Base-by-base conservation (phyloP, 352 stramenopile species). In the Globisporangium carolinianum region DNA sequence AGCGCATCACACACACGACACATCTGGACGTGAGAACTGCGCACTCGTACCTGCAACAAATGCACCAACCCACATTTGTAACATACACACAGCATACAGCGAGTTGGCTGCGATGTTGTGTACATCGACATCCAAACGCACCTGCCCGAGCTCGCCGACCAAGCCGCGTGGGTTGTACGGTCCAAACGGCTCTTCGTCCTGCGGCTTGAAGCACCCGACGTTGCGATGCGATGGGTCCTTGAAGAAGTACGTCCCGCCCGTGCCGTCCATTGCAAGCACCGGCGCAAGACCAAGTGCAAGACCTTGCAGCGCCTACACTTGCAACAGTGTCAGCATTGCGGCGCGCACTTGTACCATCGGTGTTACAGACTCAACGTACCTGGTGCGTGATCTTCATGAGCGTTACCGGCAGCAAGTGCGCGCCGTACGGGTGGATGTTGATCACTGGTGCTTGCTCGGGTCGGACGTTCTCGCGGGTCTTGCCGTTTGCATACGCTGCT, bases 131-230 rank as follows among this genome's bases (percentile, higher is more conserved):
- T 24, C 24, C 12, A 14, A 5, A 60, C 65, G 50, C 42, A 83
- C 76, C 71, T 89, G 77, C 14, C 82, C 84, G 8, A 94, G 68
- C 46, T 80, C 69, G 17, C 78, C 86, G 32, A 98, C 78, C 47
- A 98, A 91, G 8, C 92, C 93, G 39, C 96, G 87, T 9, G 97
- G 97, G 73, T 99, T 99, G 70, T 98, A 98, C 48, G 94, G 93
- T 0, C 94, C 96, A 65, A 98, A 98, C 0, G 97, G 96, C 61
- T 99, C 97, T 67, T 99, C 97, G 68, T 99, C 97, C 56, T 97
- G 81, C 42, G 97, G 96, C 61, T 99, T 99, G 71, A 99, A 99
- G 35, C 97, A 97, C 18, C 87, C 91, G 24, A 98, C 86, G 61
- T 97, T 90, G 63, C 86, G 87, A 61, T 98, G 97, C 6, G 80